Evolutionary conservation across 352 stramenopile genomes (phyloP).

Genomic region (Peronosclerospora sorghi): DNA sequence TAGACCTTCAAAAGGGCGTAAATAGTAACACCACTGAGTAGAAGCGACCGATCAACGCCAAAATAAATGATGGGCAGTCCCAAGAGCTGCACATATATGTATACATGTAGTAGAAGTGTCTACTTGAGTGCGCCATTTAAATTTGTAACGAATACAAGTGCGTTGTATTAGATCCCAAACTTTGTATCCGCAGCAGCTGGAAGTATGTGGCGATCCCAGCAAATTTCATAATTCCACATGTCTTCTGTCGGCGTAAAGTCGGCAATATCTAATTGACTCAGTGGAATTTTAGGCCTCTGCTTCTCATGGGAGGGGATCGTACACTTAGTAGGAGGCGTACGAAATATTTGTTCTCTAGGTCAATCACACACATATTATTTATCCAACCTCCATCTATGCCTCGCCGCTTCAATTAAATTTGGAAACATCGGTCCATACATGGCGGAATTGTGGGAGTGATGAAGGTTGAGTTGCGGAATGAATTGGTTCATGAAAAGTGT

Average conservation of each 20-base stretch:
- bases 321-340: constrained; percentile 1
- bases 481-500: not conserved
- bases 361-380: not conserved
- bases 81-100: not conserved
- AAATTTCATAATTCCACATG: not conserved
- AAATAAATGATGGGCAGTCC: constrained; percentile 6
- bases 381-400: constrained; percentile 1
- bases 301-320: not conserved
- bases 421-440: not conserved
- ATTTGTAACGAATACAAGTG: constrained; percentile 9
- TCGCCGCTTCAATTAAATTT: not conserved
- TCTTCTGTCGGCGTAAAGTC: not conserved
- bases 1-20: not conserved
- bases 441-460: not conserved
- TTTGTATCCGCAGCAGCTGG: constrained; percentile 5
- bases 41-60: constrained; percentile 1
- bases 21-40: not conserved
- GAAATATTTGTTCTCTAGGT: constrained; percentile 1
- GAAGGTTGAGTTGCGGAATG: not conserved
- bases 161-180: constrained; percentile 9
- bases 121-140: not conserved
- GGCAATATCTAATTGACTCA: not conserved
- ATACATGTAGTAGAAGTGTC: not conserved
- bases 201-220: constrained; percentile 2
- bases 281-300: not conserved